Evolutionary conservation across 139 green algal genomes (phyloP), one percentile per base, ranked within the genome.

Genomic region (Trebouxia sp.): DNA sequence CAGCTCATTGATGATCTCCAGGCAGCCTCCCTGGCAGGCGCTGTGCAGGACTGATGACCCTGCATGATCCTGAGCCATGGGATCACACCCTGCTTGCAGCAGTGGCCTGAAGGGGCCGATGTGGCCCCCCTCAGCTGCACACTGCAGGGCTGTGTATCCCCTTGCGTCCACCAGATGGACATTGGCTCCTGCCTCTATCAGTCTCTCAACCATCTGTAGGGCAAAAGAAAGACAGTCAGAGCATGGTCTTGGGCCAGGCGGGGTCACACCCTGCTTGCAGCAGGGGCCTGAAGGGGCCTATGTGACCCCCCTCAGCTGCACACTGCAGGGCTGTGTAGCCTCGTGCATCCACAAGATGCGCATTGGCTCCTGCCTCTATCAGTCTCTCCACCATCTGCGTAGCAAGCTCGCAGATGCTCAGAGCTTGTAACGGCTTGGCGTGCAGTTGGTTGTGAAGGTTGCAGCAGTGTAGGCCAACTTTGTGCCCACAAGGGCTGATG

Each of bases 71-170:
- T 20, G 43, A 55, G 76, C 43, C 42, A 79, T 24, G n/a, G 58
- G 28, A 79, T 67, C 56, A 85, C 87, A 28, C 65, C 65, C 50
- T 35, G 45, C 72, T 41, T 82, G 39, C 5, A 76, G 41, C 41
- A 82, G 82, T 42, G 78, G 74, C 14, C 80, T 50, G 15, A 82
- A 62, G 39, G 85, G 75, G 28, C 79, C 86, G 42, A 79, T 72
- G 83, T 90, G 22, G 45, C 79, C 83, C 6, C 83, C 83, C 75
- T 86, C 78, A 51, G 83, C 83, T 32, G 83, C 77, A 32, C 83
- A 84, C 32, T 86, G 83, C 45, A 86, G 50, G 0, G 83, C 51
- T 26, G 32, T 84, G 45, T 72, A 84, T 26, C 83, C 83, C 28
- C 83, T 41, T 37, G 55, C 47, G 42, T 90, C 86, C 12, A 72